A percentile compares a stretch with the other conserved stretches of the same genome.
phyloP scores from a whole-genome alignment of 2,329 filamentous ascomycete species.

The Hortaea sp. region DNA sequence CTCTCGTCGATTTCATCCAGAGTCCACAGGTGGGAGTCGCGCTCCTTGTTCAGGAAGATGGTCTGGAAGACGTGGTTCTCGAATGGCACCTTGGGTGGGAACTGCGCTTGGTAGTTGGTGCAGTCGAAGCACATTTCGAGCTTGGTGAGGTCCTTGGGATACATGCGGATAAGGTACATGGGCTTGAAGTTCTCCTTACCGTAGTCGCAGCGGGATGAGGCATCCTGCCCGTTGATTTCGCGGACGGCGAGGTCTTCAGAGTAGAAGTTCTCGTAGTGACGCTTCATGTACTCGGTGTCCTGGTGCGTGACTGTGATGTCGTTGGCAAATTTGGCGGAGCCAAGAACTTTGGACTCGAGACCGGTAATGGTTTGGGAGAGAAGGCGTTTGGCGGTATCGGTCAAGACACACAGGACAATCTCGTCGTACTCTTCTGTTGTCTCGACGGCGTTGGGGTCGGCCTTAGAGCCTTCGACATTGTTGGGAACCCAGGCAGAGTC shows the following conservation, averaged over 20 bases:
- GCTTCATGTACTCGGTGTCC: constrained; percentile 55
- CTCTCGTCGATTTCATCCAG: constrained; percentile 47
- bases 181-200: constrained; percentile 47
- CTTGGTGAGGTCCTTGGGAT: constrained; percentile 45
- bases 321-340: constrained; percentile 60
- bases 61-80: constrained; percentile 60
- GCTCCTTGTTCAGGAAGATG: constrained; percentile 53
- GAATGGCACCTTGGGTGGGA: constrained; percentile 44
- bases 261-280: constrained; percentile 57
- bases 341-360: constrained; percentile 57
- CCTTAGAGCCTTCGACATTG: constrained; percentile 25
- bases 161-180: constrained; percentile 57
- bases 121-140: constrained; percentile 61
- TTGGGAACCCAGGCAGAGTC: constrained; percentile 35
- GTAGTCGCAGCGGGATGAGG: constrained; percentile 32
- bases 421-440: constrained; percentile 50
- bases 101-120: constrained; percentile 65
- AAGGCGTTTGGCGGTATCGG: constrained; percentile 48
- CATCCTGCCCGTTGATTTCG: constrained; percentile 31
- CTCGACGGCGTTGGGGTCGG: constrained; percentile 32
- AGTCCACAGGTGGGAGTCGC: constrained; percentile 47
- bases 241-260: constrained; percentile 37
- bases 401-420: constrained; percentile 53
- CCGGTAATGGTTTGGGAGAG: constrained; percentile 48
- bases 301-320: constrained; percentile 62